Base-by-base conservation (phyloP, 352 stramenopile species). In the Thalassiosira ordinaria region DNA sequence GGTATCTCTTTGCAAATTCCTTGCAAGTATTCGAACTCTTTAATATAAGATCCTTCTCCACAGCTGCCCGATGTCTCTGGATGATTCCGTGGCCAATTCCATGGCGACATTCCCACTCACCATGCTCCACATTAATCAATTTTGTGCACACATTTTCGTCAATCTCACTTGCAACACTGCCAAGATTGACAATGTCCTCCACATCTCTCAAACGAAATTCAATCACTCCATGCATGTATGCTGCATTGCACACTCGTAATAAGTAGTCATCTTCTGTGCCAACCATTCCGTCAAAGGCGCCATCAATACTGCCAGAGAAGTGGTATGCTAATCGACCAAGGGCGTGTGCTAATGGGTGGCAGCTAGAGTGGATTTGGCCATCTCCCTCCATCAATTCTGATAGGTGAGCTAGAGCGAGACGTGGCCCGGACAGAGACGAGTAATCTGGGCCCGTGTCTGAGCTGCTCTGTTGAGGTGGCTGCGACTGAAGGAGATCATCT, bases 181-280 rank as follows among this genome's bases (percentile, higher is more conserved):
- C 60, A 4, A 66, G 37, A 41, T 72, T 41, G 24, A 69, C 31
- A 20, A 57, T 20, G 27, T 61, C 7, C 18, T 62, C 18, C 2
- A 70, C 44, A 65, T 47, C 33, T 33, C 59, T 77, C 29, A 80
- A 53, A 62, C 75, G 53, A 47, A 46, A 66, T 65, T 80, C 62
- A 55, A 76, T 80, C 18, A 80, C 64, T 7, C 72, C 72, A 52
- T 80, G 72, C 14, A 80, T 27, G 53, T 61, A 80, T 31, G 72
- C 72, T 20, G 62, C 72, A 60, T 80, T 80, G 63, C 72, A 80
- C 22, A 71, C 26, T 46, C 72, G 57, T 18, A 80, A 60, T 35
- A 80, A 59, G 14, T 69, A 41, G 18, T 62, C 62, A 56, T 68
- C 62, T 11, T 80, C 64, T 2, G 49, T 70, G 13, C 59, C 49